These are phyloP conservation scores for Diaporthe batatas DNA, from an alignment of 2,329 filamentous ascomycete genomes.

Conservation along the genomic window DNA sequence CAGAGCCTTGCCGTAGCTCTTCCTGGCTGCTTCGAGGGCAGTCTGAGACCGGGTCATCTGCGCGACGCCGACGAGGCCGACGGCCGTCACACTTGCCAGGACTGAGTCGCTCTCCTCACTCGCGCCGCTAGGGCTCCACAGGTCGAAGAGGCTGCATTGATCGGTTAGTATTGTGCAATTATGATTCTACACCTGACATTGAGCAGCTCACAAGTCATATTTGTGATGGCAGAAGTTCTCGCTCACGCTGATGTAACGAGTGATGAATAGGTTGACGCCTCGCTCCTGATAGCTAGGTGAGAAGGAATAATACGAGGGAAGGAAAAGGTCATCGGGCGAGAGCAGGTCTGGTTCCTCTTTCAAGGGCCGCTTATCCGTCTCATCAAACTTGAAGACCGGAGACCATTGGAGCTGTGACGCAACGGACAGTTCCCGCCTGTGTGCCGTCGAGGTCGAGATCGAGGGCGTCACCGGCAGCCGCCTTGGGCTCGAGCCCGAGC, in stretches of 20 bases:
- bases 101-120: constrained; percentile 58
- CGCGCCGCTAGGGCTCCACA: constrained; percentile 61
- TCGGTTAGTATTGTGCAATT: not conserved
- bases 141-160: constrained; percentile 58
- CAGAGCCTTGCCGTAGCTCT: constrained; percentile 65
- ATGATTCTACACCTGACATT: not conserved
- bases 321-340: constrained; percentile 5
- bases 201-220: constrained; percentile 58
- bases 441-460: constrained; percentile 14
- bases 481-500: constrained; percentile 15
- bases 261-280: constrained; percentile 38
- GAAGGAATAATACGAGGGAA: constrained; percentile 23
- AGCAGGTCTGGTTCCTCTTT: constrained; percentile 2
- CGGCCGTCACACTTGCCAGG: constrained; percentile 66
- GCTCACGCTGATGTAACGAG: constrained; percentile 38
- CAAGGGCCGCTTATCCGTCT: not conserved
- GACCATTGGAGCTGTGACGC: constrained; percentile 18
- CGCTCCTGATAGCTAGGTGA: constrained; percentile 38
- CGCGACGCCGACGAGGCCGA: constrained; percentile 66
- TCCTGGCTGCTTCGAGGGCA: constrained; percentile 61
- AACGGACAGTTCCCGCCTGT: constrained; percentile 1
- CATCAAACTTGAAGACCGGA: constrained; percentile 21
- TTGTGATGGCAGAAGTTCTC: constrained; percentile 61
- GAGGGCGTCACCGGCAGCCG: not conserved
- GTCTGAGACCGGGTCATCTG: constrained; percentile 58